Base-by-base conservation (phyloP, 2,329 filamentous ascomycete genomes). In the Penicillium psychrosexuale region DNA sequence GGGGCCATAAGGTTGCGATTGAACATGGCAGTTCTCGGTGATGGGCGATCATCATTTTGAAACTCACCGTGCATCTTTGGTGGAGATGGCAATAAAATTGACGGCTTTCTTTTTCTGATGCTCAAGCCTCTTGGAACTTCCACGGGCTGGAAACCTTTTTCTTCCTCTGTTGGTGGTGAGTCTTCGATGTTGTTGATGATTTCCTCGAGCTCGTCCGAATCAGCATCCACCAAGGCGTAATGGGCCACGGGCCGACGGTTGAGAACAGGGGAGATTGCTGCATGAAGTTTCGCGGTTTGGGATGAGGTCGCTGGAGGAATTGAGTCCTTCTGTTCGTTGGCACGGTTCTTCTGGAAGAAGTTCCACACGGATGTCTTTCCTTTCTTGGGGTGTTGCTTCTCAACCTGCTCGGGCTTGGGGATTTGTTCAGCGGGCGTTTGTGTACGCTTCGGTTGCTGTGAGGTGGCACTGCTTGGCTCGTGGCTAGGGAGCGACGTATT, bases 191-290 rank as follows among this genome's bases (percentile, higher is more conserved):
- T 66, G 34, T 70, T 62, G 22, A 76, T 63, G 24, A 76, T 74
- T 33, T 74, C 70, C 39, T 75, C 71, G 37, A 77, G 63, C 28
- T 69, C 64, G 37, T 75, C 73, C 2, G 73, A 70, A 54, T 72
- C 67, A 40, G 75, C 69, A 55, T 83, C 82, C 56, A 83, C 70
- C 58, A 85, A 70, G 4, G 82, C 83, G 61, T 86, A 86, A 61
- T 84, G 83, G 8, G 83, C 79, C 49, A 83, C 71, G 17, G 78
- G 76, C 19, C 80, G 74, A 33, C 70, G 72, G 13, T 68, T 66
- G 8, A 69, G 61, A 22, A 71, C 60, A 4, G 70, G 64, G 28
- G 75, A 68, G 19, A 79, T 68, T 24, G 74, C 69, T 39, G 75
- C 74, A 49, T 75, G 65, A 36, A 78, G 68, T 49, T 77, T 70